Evolutionary conservation across 306 rosid genomes (phyloP).

Genomic region (Lathyrus aphaca): DNA sequence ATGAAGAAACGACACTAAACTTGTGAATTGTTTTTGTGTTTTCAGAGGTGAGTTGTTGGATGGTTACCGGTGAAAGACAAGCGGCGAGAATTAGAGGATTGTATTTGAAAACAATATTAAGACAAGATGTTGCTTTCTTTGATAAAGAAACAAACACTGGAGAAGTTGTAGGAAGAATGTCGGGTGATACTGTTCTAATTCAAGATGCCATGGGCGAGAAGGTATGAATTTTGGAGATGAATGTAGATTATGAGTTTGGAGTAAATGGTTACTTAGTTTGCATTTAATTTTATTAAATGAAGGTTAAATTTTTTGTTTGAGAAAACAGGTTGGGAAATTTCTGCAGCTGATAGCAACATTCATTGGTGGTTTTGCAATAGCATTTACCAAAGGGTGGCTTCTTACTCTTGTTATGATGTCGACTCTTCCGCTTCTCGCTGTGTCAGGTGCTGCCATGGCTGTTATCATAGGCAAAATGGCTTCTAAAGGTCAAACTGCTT

Average conservation of each 20-base stretch:
- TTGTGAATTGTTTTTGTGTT: conserved; percentile 25
- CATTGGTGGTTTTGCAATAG: conserved; percentile 67
- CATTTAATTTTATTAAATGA: conserved; percentile 7
- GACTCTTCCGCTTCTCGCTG: conserved; percentile 72
- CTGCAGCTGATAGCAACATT: conserved; percentile 70
- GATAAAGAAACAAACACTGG: conserved; percentile 89
- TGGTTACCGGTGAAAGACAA: conserved; percentile 94
- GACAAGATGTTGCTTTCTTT: conserved; percentile 87
- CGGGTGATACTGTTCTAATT: conserved; percentile 90
- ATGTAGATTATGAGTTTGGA: background rate
- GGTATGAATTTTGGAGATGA: conserved; percentile 42
- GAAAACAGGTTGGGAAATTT: conserved; percentile 77
- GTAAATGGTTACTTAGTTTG: conserved; percentile 4
- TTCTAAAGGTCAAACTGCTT: conserved; percentile 73
- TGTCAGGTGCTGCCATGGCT: conserved; percentile 69
- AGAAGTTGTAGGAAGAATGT: conserved; percentile 90
- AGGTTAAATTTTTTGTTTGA: background rate
- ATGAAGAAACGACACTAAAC: conserved; percentile 11
- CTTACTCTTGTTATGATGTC: conserved; percentile 79
- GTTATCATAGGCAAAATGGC: conserved; percentile 60
- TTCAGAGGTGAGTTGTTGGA: conserved; percentile 91
- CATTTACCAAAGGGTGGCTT: conserved; percentile 88
- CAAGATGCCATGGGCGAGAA: conserved; percentile 99
- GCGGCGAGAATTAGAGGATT: conserved; percentile 83
- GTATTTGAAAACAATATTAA: conserved; percentile 79